phyloP scores from a whole-genome alignment of 352 stramenopile genomes.

The Phytophthora meadii region DNA sequence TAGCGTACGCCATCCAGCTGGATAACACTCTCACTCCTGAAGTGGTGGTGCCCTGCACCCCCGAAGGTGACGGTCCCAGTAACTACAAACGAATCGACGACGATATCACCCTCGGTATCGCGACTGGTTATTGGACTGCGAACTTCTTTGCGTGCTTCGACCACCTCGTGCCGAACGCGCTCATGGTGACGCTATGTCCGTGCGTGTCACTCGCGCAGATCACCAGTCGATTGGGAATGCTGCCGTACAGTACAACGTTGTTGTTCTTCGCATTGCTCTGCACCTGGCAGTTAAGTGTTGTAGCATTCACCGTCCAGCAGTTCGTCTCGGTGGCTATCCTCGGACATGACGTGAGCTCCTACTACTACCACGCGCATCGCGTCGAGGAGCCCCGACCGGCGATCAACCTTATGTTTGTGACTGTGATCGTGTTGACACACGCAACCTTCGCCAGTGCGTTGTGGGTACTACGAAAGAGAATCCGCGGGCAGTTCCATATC shows the following conservation, averaged over 20 bases:
- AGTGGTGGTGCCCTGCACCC: slow-evolving; percentile 21
- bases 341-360: slow-evolving; percentile 15
- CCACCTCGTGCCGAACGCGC: slow-evolving; percentile 52
- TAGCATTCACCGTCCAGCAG: slow-evolving; percentile 23
- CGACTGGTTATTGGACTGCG: slow-evolving; percentile 36
- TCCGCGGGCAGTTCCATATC: slow-evolving; percentile 61
- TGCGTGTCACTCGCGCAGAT: slow-evolving; percentile 70
- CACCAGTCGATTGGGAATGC: slow-evolving; percentile 50
- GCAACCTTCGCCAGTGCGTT: slow-evolving; percentile 31
- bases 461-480: slow-evolving; percentile 44
- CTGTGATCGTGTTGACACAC: slow-evolving; percentile 24
- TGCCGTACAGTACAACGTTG: slow-evolving; percentile 47
- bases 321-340: slow-evolving; percentile 29
- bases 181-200: slow-evolving; percentile 59
- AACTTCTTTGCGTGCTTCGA: slow-evolving; percentile 55
- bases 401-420: slow-evolving; percentile 29
- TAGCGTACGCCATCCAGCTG: slow-evolving; percentile 32
- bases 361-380: slow-evolving; percentile 40
- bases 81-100: slow-evolving; percentile 35
- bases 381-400: slow-evolving; percentile 25
- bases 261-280: slow-evolving; percentile 40
- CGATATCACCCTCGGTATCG: slow-evolving; percentile 27
- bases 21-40: slow-evolving; percentile 23
- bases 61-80: slow-evolving; percentile 17
- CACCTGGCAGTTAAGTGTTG: slow-evolving; percentile 14